Evolutionary conservation across 306 rosid species (phyloP), one percentile per base, ranked within the genome.

Genomic region (Styphnolobium japonicum): DNA sequence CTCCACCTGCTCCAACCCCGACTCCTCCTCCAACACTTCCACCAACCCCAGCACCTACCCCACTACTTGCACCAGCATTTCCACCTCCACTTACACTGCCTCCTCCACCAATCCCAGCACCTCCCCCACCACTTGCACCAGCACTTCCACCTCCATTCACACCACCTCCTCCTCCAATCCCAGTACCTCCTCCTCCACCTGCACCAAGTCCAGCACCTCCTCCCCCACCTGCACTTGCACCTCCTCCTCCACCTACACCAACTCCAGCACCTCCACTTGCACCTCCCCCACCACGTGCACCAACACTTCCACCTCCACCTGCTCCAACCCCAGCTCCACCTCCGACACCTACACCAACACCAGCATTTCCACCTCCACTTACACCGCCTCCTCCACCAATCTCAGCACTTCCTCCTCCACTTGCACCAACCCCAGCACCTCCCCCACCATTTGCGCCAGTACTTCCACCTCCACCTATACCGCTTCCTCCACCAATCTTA

Each of bases 401-500:
- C 1, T 58, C 57, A 2, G 0, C 9, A 9, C 51, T 11, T 0
- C 1, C 37, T 0, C 65, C 18, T 34, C 15, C 25, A 0, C 77
- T n/a, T n/a, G n/a, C n/a, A n/a, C n/a, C 37, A 0, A 0, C 4
- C 0, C 57, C 19, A 1, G 0, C 43, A 22, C 81, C 33, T 3
- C 34, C 66, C 0, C 56, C 46, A 1, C 2, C 33, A 3, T 21
- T 51, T 2, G 10, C 56, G 51, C 66, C 53, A 5, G 14, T 11
- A 1, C 3, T 11, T 3, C 25, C 69, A 4, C 69, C 42, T 1
- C 2, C 43, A n/a, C n/a, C n/a, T n/a, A n/a, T n/a, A 4, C 80
- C 16, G 0, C 0, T 25, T 0, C 34, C 21, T 6, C 14, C 61
- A 8, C 56, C 45, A 0, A 0, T 0, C 5, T 18, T 40, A 0